Conservation (phyloP, 305 asterid species). For the Fraxinus platypoda region DNA sequence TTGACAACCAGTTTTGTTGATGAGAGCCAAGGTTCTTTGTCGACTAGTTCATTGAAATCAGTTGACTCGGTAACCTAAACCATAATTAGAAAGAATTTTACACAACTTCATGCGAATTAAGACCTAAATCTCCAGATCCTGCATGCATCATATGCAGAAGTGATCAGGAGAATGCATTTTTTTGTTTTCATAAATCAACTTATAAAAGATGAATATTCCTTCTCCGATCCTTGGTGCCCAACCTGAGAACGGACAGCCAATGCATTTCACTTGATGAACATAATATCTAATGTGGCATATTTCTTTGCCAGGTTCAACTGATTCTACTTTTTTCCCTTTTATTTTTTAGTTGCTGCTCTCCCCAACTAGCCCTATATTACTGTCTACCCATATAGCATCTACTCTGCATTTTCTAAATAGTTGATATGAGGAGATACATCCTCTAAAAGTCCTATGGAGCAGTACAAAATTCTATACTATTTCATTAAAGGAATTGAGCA, state of each 20-base stretch:
- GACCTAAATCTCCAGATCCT: not conserved
- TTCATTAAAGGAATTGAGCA: not conserved
- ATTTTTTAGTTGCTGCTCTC: too few species aligned
- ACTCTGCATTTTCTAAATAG: not conserved
- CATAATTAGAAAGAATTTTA: constrained; percentile 10
- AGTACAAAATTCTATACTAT: not conserved
- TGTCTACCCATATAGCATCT: not conserved
- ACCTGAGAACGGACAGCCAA: not conserved
- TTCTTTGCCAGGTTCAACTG: not conserved
- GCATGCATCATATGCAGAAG: not conserved
- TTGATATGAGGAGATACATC: not conserved
- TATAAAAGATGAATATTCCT: not conserved
- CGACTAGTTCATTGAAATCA: constrained; percentile 68
- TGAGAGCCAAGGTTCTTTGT: constrained; percentile 81
- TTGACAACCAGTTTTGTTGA: constrained; percentile 79
- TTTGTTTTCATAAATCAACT: not conserved
- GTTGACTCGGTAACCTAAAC: constrained; percentile 75
- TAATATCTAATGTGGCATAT: not conserved
- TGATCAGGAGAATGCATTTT: not conserved
- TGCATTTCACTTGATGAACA: not conserved
- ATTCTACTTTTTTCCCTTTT: too few species aligned
- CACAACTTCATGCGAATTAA: not conserved
- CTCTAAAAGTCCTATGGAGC: not conserved
- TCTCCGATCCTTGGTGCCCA: not conserved
- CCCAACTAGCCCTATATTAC: not conserved